Percentiles rank a stretch among this genome's conserved stretches.
These are phyloP conservation scores for Hyphodiscus sp. DNA, from an alignment of 2,329 filamentous ascomycete species.

Conservation along the genomic window DNA sequence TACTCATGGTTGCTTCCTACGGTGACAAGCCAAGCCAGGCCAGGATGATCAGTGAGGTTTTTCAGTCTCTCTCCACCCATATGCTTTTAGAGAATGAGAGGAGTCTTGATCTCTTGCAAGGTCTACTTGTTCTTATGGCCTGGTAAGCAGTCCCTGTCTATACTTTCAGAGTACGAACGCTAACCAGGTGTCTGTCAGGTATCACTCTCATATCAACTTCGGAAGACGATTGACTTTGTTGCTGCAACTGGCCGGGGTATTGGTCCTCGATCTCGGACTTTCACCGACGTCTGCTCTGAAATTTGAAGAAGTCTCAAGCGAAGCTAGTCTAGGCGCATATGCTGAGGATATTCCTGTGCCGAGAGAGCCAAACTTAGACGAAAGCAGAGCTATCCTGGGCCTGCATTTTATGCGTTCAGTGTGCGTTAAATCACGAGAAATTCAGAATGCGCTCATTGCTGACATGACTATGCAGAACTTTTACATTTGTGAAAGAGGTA, in stretches of 20 bases:
- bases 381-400: conserved; percentile 3
- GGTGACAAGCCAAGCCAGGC: conserved; percentile 12
- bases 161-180: too few relatives aligned
- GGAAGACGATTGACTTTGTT: conserved; percentile 1
- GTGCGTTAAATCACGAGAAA: background rate
- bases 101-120: conserved; percentile 40
- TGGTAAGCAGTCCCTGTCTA: conserved; percentile 32
- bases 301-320: too few relatives aligned
- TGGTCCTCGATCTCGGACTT: conserved; percentile 5
- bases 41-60: conserved; percentile 4
- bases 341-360: too few relatives aligned
- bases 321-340: too few relatives aligned
- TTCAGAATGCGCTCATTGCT: background rate
- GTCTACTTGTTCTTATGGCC: conserved; percentile 38
- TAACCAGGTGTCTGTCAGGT: background rate
- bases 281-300: too few relatives aligned
- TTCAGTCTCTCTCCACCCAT: conserved; percentile 35
- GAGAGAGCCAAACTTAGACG: background rate
- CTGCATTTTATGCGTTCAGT: conserved; percentile 1
- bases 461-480: background rate
- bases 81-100: conserved; percentile 37
- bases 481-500: conserved; percentile 1
- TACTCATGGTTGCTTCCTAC: conserved; percentile 3
- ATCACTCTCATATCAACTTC: conserved; percentile 7
- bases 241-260: conserved; percentile 1